Base-by-base conservation (phyloP, 495 filamentous ascomycete genomes). In the Ascobolus immersus region DNA sequence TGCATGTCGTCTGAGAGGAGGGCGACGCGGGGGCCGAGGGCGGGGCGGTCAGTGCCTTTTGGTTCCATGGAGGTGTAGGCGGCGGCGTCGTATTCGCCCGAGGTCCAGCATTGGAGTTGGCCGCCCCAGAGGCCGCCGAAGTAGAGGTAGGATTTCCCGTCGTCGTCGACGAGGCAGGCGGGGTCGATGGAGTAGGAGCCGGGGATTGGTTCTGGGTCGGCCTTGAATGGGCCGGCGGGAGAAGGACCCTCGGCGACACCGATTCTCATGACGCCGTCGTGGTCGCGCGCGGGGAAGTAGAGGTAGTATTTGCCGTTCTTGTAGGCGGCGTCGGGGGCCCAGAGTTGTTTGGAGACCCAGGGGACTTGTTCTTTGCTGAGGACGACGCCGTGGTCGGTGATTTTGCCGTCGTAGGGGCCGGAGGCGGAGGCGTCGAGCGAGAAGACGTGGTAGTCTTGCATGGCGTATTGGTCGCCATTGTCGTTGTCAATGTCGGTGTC, bases 401-500 rank as follows among this genome's bases (percentile, higher is more conserved):
- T 63, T 3, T 54, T 51, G 1, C 54, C 56, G 33, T 18, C 5
- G 35, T 25, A 1, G 17, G 21, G 19, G 6, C 37, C 17, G 40
- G 42, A 38, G 21, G 60, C 59, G 9, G 66, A 55, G 4, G 55
- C 45, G 1, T 50, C 38, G 34, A 61, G 55, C 32, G 56, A 63
- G 50, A 71, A 65, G 46, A 71, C 68, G 35, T 70, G 67, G 58
- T 72, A 72, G 52, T 72, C 67, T 39, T 56, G 61, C 73, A 79
- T 79, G 56, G 71, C 73, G 51, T 77, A 79, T 51, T 79, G 73
- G 55, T 77, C 73, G 51, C 73, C 73, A 59, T 73, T 73, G 59
- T 79, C 73, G 58, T 77, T 76, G n/a, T n/a, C n/a, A 52, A 64
- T 61, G 27, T 58, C 28, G 45, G 69, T 67, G 47, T 65, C 58